These are phyloP conservation scores for Stagonosporopsis rhizophila DNA, from an alignment of 2,329 filamentous ascomycete species.

Conservation along the genomic window DNA sequence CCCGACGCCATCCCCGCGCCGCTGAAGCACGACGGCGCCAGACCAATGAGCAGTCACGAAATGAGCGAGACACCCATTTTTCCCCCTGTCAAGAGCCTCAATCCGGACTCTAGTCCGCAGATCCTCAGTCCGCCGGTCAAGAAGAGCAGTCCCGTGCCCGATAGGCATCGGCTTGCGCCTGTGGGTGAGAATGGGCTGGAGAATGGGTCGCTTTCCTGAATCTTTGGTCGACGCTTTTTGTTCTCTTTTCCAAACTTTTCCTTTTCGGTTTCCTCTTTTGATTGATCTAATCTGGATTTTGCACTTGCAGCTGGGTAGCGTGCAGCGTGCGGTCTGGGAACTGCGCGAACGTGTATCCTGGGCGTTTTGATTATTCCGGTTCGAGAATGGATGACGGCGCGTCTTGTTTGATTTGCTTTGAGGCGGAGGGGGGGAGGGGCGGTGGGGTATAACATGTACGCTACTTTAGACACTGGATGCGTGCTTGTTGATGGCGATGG, in stretches of 20 bases:
- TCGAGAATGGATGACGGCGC: neutral
- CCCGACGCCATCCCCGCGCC: slow-evolving; percentile 53
- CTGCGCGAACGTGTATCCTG: neutral
- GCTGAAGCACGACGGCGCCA: slow-evolving; percentile 54
- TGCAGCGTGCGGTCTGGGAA: neutral
- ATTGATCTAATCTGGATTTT: neutral
- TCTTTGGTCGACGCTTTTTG: too few species aligned
- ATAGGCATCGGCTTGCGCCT: slow-evolving; percentile 21
- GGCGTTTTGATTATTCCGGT: neutral
- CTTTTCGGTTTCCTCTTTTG: neutral
- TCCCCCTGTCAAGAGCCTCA: slow-evolving; percentile 64
- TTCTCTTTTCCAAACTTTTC: neutral
- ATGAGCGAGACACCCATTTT: slow-evolving; percentile 56
- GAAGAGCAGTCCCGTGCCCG: slow-evolving; percentile 44
- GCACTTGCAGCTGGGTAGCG: neutral
- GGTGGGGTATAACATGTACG: neutral
- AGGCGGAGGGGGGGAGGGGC: too few species aligned
- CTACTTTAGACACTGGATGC: neutral
- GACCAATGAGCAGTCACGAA: slow-evolving; percentile 42
- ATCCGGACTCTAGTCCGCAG: slow-evolving; percentile 64
- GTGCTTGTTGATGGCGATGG: too few species aligned
- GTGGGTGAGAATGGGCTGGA: slow-evolving; percentile 7
- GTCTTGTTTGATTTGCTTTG: neutral
- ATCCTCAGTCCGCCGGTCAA: slow-evolving; percentile 69
- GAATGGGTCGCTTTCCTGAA: neutral